phyloP scores from a whole-genome alignment of 495 filamentous ascomycete species.

The Niebla homalea region DNA sequence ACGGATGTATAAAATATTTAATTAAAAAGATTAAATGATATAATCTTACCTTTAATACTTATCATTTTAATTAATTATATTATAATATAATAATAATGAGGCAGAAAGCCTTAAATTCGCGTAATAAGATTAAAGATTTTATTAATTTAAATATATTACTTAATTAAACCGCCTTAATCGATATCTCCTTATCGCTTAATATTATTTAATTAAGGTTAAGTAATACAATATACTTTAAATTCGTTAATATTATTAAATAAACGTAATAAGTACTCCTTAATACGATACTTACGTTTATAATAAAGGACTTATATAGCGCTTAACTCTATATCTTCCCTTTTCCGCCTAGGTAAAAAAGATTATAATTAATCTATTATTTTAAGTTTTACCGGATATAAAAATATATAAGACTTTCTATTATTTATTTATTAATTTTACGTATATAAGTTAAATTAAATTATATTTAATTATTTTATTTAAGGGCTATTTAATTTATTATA shows the following conservation, averaged over 20 bases:
- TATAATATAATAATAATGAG: not conserved
- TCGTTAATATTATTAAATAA: not conserved
- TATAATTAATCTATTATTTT: conserved; percentile 3
- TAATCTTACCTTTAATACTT: not conserved
- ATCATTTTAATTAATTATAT: not conserved
- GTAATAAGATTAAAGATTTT: not conserved
- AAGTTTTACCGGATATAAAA: not conserved
- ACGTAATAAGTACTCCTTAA: not conserved
- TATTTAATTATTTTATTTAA: not conserved
- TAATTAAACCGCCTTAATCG: not conserved
- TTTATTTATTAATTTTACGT: not conserved
- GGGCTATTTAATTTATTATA: not conserved
- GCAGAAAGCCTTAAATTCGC: not conserved
- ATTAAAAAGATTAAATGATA: not conserved
- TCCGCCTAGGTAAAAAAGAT: not conserved
- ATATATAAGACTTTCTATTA: not conserved
- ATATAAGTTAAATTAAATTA: not conserved
- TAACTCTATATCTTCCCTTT: not conserved
- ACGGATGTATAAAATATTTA: not conserved
- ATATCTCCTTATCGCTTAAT: not conserved
- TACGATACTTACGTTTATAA: not conserved
- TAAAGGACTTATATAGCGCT: not conserved
- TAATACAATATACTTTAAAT: not conserved
- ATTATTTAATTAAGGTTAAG: not conserved
- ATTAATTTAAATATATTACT: not conserved